A percentile compares a stretch with the other conserved stretches of the same genome.
Evolutionary conservation across 2,329 filamentous ascomycete species (phyloP).

Genomic region (Neonectria neomacrospora): DNA sequence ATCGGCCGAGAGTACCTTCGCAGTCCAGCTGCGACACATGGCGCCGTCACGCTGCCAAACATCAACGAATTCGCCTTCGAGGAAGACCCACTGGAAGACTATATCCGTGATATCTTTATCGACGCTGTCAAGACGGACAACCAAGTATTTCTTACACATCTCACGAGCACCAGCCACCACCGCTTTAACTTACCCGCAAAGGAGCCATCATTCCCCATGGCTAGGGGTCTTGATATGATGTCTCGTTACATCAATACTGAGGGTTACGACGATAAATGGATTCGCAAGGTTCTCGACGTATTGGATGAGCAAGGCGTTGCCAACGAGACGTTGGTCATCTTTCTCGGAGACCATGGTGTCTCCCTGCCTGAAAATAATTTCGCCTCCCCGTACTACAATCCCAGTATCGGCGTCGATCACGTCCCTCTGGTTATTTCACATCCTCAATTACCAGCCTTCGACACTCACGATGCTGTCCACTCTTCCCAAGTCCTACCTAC

Average conservation of each 20-base stretch:
- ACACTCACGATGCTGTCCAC: constrained; percentile 46
- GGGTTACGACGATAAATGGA: constrained; percentile 49
- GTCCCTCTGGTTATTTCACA: constrained; percentile 49
- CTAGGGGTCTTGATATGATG: constrained; percentile 44
- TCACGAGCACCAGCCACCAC: constrained; percentile 52
- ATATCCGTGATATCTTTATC: constrained; percentile 48
- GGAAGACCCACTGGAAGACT: constrained; percentile 47
- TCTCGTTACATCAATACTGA: constrained; percentile 48
- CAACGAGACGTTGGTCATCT: constrained; percentile 48
- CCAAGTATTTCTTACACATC: constrained; percentile 49
- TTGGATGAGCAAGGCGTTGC: constrained; percentile 48
- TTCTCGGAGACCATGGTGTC: constrained; percentile 49
- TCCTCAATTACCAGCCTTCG: constrained; percentile 44
- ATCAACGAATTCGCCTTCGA: constrained; percentile 52
- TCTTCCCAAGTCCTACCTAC: constrained; percentile 48
- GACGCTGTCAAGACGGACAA: constrained; percentile 46
- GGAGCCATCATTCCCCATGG: constrained; percentile 44
- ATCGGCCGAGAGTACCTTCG: constrained; percentile 47
- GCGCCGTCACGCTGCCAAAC: constrained; percentile 44
- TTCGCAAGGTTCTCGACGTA: constrained; percentile 45
- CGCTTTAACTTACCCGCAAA: constrained; percentile 46
- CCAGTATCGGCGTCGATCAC: constrained; percentile 46
- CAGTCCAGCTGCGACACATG: constrained; percentile 45
- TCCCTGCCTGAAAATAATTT: constrained; percentile 48
- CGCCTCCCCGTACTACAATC: constrained; percentile 48